Conservation (phyloP, 2,329 filamentous ascomycete species). For the Trichoderma breve region DNA sequence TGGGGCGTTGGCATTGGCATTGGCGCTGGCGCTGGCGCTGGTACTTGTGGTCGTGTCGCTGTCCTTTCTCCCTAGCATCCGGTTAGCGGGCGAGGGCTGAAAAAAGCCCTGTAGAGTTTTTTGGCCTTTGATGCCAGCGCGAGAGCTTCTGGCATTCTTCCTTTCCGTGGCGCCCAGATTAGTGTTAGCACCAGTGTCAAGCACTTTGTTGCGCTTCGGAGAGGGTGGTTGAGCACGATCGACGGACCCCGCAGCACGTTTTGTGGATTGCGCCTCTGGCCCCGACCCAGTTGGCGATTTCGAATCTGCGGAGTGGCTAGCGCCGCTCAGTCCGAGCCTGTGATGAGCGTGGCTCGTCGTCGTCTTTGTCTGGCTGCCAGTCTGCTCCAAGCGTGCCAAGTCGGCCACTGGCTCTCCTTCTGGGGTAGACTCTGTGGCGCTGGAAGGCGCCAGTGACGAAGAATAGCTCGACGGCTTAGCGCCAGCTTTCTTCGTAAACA, state of each 20-base stretch:
- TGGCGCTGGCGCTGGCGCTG: constrained; percentile 20
- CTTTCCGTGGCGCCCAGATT: neutral
- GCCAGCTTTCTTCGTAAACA: constrained; percentile 62
- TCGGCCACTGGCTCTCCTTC: neutral
- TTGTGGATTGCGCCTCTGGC: neutral
- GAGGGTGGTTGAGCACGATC: neutral
- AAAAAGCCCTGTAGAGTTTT: constrained; percentile 77
- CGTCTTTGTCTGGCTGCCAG: neutral
- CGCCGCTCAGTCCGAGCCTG: neutral
- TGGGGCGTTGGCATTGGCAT: constrained; percentile 21
- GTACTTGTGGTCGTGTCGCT: constrained; percentile 12
- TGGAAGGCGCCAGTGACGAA: neutral
- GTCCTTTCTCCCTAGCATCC: constrained; percentile 9
- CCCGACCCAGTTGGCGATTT: neutral
- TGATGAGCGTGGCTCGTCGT: neutral
- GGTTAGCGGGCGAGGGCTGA: constrained; percentile 45
- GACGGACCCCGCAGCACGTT: constrained; percentile 11
- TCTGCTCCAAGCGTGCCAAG: neutral
- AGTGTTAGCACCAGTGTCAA: neutral
- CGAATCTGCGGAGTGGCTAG: neutral
- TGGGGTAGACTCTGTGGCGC: neutral
- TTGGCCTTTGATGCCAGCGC: constrained; percentile 33
- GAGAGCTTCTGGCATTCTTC: constrained; percentile 7
- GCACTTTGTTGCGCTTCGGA: constrained; percentile 11
- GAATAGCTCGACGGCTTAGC: neutral